Base-by-base conservation (phyloP, 768 basidiomycete genomes). In the Mycena pura region DNA sequence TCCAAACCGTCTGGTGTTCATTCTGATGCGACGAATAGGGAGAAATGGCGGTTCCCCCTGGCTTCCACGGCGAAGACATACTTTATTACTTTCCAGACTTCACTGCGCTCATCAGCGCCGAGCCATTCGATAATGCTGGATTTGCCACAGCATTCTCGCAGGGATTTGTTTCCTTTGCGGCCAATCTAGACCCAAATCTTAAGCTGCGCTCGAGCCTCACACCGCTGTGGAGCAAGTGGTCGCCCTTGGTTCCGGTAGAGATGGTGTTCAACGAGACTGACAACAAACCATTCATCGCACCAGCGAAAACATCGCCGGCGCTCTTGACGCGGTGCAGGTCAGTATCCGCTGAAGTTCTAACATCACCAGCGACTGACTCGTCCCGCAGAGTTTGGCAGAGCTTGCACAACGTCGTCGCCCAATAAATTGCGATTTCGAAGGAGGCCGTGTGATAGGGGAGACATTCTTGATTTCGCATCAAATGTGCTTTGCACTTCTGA, bases 71-170 rank as follows among this genome's bases (percentile, higher is more conserved):
- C 21, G 1, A 49, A 1, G 71, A 71, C 29, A 0, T 44, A 5
- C 0, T 10, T 7, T 66, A 73, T 29, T 73, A 72, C 47, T 74
- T 76, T 25, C 19, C 40, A 1, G 27, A 28, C 9, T 44, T 45
- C 27, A n/a, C 29, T 9, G 47, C 5, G 5, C 50, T 24, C 27
- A n/a, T n/a, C 34, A 14, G 15, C 19, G 19, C 51, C 28, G 34
- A 46, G 5, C 6, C 17, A 10, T 66, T 64, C 62, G 64, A 67
- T 52, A 68, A 68, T 45, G 52, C 27, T 54, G 72, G 25, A 2
- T 74, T 76, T 62, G 54, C 67, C 44, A 67, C 50, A 0, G 69
- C 75, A 0, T 76, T 77, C 47, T 34, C 53, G 3, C 50, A 70
- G 24, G 63, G 67, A 0, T 73, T 75, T 57, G 49, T 69, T 49